Evolutionary conservation across 1,284 basidiomycete genomes (phyloP).

Genomic region (Exobasidium rhododendri): DNA sequence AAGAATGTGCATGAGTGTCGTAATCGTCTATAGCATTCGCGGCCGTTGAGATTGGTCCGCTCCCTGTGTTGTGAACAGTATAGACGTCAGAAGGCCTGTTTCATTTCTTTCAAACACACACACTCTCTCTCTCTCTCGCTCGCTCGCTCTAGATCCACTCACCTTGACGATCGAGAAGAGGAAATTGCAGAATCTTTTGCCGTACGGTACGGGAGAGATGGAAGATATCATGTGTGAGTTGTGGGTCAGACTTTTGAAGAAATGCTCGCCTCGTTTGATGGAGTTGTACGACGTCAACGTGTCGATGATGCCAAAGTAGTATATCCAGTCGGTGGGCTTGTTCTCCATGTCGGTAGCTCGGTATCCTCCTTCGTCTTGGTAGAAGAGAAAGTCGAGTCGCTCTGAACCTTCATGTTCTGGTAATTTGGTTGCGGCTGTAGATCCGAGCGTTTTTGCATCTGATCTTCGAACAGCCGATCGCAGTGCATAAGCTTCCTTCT

Average conservation of each 20-base stretch:
- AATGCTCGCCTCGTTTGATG: slow-evolving; percentile 78
- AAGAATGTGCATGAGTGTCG: not conserved
- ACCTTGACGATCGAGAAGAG: slow-evolving; percentile 16
- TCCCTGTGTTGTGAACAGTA: no score
- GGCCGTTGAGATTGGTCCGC: not conserved
- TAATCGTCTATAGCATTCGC: not conserved
- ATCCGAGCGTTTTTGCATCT: slow-evolving; percentile 71
- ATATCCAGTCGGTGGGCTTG: slow-evolving; percentile 71
- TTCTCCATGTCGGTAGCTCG: slow-evolving; percentile 84
- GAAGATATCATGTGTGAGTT: slow-evolving; percentile 18
- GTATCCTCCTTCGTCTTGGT: slow-evolving; percentile 92
- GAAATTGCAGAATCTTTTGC: slow-evolving; percentile 18
- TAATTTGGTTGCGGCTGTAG: slow-evolving; percentile 63
- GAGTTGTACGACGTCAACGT: slow-evolving; percentile 71
- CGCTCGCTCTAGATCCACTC: not conserved
- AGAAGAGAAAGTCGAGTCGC: slow-evolving; percentile 82
- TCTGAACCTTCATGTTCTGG: slow-evolving; percentile 68
- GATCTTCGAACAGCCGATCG: slow-evolving; percentile 69
- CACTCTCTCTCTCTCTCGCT: no score
- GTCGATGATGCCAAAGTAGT: slow-evolving; percentile 65
- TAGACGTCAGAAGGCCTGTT: no score
- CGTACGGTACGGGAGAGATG: slow-evolving; percentile 15
- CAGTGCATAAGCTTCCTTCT: slow-evolving; percentile 63
- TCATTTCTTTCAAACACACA: no score
- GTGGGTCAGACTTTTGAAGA: slow-evolving; percentile 79